Conservation (phyloP, 2,329 filamentous ascomycete species). For the Paecilomyces formosus region DNA sequence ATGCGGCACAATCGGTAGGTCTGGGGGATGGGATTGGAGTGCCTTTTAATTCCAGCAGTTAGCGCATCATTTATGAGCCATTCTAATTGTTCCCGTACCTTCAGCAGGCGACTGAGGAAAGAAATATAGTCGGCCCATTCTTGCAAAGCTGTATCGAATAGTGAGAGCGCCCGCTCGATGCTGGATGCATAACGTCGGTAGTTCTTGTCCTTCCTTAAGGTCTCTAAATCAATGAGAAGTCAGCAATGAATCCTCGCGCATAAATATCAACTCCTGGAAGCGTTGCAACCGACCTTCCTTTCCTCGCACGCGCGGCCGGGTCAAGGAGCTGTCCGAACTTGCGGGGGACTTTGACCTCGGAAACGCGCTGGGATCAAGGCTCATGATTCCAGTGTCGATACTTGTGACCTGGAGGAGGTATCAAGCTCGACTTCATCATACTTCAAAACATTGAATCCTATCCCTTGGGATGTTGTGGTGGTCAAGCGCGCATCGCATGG, state of each 20-base stretch:
- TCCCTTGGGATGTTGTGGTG: slow-evolving; percentile 1
- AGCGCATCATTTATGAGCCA: not conserved
- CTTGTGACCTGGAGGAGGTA: slow-evolving; percentile 12
- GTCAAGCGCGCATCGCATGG: slow-evolving; percentile 11
- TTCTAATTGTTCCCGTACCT: slow-evolving; percentile 47
- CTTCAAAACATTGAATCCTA: slow-evolving; percentile 19
- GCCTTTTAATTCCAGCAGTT: slow-evolving; percentile 52
- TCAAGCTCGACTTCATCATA: slow-evolving; percentile 26
- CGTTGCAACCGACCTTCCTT: slow-evolving; percentile 58
- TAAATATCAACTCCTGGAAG: not conserved
- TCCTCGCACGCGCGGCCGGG: slow-evolving; percentile 69
- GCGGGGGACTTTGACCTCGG: slow-evolving; percentile 57
- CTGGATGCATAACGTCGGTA: slow-evolving; percentile 85
- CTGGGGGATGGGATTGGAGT: slow-evolving; percentile 74
- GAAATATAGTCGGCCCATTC: slow-evolving; percentile 99
- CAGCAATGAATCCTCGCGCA: not conserved
- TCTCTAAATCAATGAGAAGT: slow-evolving; percentile 16
- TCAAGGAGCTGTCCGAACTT: slow-evolving; percentile 75
- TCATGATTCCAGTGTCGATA: slow-evolving; percentile 31
- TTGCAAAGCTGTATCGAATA: slow-evolving; percentile 89
- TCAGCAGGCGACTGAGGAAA: slow-evolving; percentile 82
- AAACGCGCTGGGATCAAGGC: slow-evolving; percentile 34
- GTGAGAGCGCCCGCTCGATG: slow-evolving; percentile 76
- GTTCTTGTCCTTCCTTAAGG: slow-evolving; percentile 51
- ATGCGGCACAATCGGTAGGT: slow-evolving; percentile 66